These are phyloP conservation scores for Suaeda aralocaspica DNA, from an alignment of 148 eudicot species.

Conservation along the genomic window DNA sequence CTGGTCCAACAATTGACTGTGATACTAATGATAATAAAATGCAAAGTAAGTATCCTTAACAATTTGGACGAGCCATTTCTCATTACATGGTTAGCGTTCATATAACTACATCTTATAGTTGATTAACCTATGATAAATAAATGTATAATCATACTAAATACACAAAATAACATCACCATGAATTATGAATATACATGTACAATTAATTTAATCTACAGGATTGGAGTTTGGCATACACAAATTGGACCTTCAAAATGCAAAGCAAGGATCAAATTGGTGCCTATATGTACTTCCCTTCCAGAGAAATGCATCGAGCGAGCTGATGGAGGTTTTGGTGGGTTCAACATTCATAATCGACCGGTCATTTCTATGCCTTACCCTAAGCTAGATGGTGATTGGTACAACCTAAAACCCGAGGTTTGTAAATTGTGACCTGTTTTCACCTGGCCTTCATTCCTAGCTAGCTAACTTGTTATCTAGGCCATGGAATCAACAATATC, in stretches of 20 bases:
- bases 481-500: too few species aligned
- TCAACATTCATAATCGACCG: constrained; percentile 48
- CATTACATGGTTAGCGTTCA: constrained; percentile 66
- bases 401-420: constrained; percentile 64
- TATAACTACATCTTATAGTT: too few species aligned
- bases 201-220: constrained; percentile 56
- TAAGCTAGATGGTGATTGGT: constrained; percentile 67
- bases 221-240: constrained; percentile 61
- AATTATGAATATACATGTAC: too few species aligned
- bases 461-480: too few species aligned
- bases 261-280: constrained; percentile 86
- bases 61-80: constrained; percentile 78
- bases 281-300: constrained; percentile 66
- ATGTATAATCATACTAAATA: too few species aligned
- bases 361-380: constrained; percentile 61
- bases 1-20: too few species aligned
- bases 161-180: too few species aligned
- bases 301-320: constrained; percentile 64
- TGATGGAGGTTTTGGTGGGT: constrained; percentile 74
- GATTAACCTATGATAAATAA: too few species aligned
- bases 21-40: too few species aligned
- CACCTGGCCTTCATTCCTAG: too few species aligned
- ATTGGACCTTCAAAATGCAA: constrained; percentile 79
- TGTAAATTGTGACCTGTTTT: too few species aligned
- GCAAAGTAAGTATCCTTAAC: too few species aligned